Conservation (phyloP, 371 early-diverging fungal genomes). For the Rhizopus microsporus region DNA sequence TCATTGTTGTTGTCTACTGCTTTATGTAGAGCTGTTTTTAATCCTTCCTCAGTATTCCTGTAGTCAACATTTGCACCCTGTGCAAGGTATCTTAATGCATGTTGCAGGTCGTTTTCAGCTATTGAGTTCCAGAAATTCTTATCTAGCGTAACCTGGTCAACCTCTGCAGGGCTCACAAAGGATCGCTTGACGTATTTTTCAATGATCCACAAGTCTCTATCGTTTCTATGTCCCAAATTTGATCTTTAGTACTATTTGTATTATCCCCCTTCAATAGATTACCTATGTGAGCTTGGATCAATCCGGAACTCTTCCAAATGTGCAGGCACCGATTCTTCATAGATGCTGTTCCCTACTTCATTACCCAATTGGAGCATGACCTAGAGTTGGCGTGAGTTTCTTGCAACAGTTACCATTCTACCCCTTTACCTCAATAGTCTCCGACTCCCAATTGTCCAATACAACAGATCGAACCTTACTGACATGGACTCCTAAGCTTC, state of each 20-base stretch:
- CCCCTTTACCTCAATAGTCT: slow-evolving; percentile 60
- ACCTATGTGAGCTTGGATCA: slow-evolving; percentile 32
- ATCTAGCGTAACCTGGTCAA: slow-evolving; percentile 28
- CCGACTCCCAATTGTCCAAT: slow-evolving; percentile 90
- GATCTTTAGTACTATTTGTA: neutral
- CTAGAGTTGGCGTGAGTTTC: slow-evolving; percentile 28
- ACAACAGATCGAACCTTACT: slow-evolving; percentile 85
- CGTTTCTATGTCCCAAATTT: slow-evolving; percentile 36
- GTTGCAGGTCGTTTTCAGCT: slow-evolving; percentile 55
- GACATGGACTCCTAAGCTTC: slow-evolving; percentile 93
- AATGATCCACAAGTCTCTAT: slow-evolving; percentile 69
- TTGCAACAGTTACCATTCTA: neutral
- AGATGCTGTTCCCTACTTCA: slow-evolving; percentile 69
- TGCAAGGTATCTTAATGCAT: slow-evolving; percentile 62
- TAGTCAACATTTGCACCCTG: slow-evolving; percentile 79
- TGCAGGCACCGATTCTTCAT: slow-evolving; percentile 56
- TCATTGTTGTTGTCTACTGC: slow-evolving; percentile 62
- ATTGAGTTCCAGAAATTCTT: slow-evolving; percentile 61
- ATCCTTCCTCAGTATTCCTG: slow-evolving; percentile 54
- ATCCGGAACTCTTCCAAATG: slow-evolving; percentile 44
- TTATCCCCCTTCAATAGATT: neutral
- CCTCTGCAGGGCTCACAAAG: slow-evolving; percentile 45
- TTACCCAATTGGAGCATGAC: slow-evolving; percentile 87
- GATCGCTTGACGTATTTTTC: slow-evolving; percentile 77
- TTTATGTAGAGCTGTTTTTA: slow-evolving; percentile 63